phyloP scores from a whole-genome alignment of 768 basidiomycete genomes.

The Tylopilus cervinicoccineus region DNA sequence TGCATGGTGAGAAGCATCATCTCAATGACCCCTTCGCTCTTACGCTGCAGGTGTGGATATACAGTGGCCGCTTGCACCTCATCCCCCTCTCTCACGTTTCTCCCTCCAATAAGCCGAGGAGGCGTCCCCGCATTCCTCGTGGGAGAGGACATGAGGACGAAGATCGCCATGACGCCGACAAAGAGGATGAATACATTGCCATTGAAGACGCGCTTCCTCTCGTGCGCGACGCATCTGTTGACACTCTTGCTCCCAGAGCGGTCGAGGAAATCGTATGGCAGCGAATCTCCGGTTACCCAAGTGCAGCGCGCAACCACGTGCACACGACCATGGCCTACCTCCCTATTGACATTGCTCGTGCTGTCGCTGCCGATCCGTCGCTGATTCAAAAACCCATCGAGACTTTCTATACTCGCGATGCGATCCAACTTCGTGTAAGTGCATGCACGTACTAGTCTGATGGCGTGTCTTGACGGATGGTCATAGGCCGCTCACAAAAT shows the following conservation, averaged over 20 bases:
- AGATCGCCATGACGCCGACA: conserved; percentile 34
- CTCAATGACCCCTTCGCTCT: conserved; percentile 27
- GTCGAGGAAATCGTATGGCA: conserved; percentile 69
- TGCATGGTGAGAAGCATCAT: conserved; percentile 30
- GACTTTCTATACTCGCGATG: conserved; percentile 94
- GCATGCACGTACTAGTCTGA: conserved; percentile 2
- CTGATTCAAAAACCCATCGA: conserved; percentile 87
- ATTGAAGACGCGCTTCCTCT: conserved; percentile 60
- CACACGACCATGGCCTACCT: conserved; percentile 79
- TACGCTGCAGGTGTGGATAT: conserved; percentile 83
- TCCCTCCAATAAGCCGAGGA: conserved; percentile 51
- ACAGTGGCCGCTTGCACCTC: conserved; percentile 78
- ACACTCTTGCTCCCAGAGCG: conserved; percentile 56
- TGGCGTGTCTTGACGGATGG: conserved; percentile 2
- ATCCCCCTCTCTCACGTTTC: conserved; percentile 79
- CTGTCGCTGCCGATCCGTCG: conserved; percentile 55
- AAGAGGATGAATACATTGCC: conserved; percentile 50
- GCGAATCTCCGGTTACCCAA: conserved; percentile 77
- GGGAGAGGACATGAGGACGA: conserved; percentile 50
- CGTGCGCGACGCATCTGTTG: conserved; percentile 47
- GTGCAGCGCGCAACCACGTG: conserved; percentile 55
- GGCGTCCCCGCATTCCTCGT: conserved; percentile 42
- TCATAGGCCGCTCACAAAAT: conserved; percentile 83
- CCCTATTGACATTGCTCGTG: conserved; percentile 74
- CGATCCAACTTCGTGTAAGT: conserved; percentile 79